Evolutionary conservation across 73 alveolate species (phyloP).

Genomic region (Stentor coeruleus): DNA sequence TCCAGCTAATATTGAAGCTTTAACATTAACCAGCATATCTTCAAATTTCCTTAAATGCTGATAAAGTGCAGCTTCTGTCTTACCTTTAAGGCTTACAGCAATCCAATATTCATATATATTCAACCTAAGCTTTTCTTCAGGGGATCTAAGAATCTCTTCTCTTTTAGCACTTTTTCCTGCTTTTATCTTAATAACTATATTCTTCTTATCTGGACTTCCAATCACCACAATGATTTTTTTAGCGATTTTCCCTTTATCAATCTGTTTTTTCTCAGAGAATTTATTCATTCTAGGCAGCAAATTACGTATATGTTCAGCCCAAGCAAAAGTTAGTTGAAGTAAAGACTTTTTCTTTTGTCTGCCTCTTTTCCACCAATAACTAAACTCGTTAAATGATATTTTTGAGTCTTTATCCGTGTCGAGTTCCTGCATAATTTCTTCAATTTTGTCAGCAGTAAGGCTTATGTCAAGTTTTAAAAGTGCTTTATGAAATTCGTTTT

Average conservation of each 20-base stretch:
- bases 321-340: neutral
- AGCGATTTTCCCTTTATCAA: neutral
- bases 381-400: conserved; percentile 59
- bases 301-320: neutral
- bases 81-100: neutral
- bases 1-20: too few species aligned
- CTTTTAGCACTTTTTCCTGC: conserved; percentile 1
- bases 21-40: neutral
- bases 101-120: conserved; percentile 1
- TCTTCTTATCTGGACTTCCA: neutral
- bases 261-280: neutral
- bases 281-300: neutral
- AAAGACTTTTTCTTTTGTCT: neutral
- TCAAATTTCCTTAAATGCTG: neutral
- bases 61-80: neutral
- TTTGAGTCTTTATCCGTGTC: conserved; percentile 59
- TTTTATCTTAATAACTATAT: neutral
- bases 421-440: conserved; percentile 54
- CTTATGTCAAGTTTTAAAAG: conserved; percentile 53
- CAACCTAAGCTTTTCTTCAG: neutral
- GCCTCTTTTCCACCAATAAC: conserved; percentile 29
- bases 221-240: neutral
- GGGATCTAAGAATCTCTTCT: neutral
- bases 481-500: conserved; percentile 47
- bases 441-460: conserved; percentile 55